Conservation (phyloP, 2,329 filamentous ascomycete species). For the Penicillium brevicompactum region DNA sequence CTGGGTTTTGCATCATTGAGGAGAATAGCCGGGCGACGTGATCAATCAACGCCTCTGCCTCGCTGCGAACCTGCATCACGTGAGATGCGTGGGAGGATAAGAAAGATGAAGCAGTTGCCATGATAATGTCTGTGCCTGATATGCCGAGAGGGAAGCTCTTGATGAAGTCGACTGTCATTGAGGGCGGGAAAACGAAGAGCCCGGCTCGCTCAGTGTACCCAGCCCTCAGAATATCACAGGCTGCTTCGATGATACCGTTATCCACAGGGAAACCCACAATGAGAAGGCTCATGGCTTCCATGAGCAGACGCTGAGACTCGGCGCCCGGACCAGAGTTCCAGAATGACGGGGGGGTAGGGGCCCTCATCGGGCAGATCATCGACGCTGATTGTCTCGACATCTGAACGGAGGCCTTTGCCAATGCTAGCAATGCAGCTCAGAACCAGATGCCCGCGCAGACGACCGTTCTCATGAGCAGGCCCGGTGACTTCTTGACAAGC, state of each 20-base stretch:
- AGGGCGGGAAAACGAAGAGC: conserved; percentile 46
- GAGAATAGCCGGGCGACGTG: conserved; percentile 44
- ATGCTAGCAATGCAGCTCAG: conserved; percentile 46
- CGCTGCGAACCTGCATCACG: conserved; percentile 35
- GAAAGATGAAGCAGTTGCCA: conserved; percentile 50
- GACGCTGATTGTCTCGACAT: conserved; percentile 39
- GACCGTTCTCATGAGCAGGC: conserved; percentile 37
- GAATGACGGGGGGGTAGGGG: conserved; percentile 37
- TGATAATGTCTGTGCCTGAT: conserved; percentile 45
- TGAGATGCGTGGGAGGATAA: conserved; percentile 45
- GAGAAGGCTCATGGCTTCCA: conserved; percentile 45
- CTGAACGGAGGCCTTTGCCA: conserved; percentile 42
- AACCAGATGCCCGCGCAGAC: conserved; percentile 36
- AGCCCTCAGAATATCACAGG: conserved; percentile 49
- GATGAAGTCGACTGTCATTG: conserved; percentile 45
- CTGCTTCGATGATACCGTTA: conserved; percentile 46
- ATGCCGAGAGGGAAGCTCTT: conserved; percentile 42
- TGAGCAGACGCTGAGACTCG: conserved; percentile 37
- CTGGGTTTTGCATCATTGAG: conserved; percentile 37
- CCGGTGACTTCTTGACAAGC: conserved; percentile 34
- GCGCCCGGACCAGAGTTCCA: conserved; percentile 40
- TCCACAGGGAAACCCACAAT: conserved; percentile 44
- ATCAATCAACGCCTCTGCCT: conserved; percentile 39
- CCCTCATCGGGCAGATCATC: conserved; percentile 26
- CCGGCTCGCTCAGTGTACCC: conserved; percentile 49